Base-by-base conservation (phyloP, 2,329 filamentous ascomycete species). In the Torrubiella hemipterigena region DNA sequence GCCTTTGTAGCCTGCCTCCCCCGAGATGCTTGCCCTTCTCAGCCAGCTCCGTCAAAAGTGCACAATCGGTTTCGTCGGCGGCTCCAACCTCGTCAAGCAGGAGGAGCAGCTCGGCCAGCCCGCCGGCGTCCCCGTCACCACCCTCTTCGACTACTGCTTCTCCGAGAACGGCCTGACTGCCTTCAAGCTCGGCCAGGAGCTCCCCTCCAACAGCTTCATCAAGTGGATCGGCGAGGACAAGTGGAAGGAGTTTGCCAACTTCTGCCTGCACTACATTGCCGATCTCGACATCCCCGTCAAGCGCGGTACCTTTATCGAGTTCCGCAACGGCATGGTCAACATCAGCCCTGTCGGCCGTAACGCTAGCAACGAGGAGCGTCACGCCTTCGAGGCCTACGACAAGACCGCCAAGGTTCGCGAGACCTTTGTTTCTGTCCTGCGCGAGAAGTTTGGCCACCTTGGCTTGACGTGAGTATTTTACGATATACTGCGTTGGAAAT, bases 61-160 rank as follows among this genome's bases (percentile, higher is more conserved):
- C 51, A 82, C 85, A 47, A 85, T 94, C 50, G 87, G 86, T 46
- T 93, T 76, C 62, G 87, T 96, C 38, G 91, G 91, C 49, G 91
- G 91, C 54, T 91, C 82, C 47, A 81, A 96, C 67, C 73, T 94
- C 40, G 63, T 58, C 54, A 96, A 98, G 67, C 91, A 96, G 62
- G 85, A 96, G 60, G 91, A 96, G 60, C 89, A 96, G 64, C 73
- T 96, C 39, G 86, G 86, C 54, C 69, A 48, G 32, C 53, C 73
- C 4, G 55, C 71, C 17, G 62, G 69, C 35, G 56, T 61, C 17
- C 69, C 79, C 44, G 89, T 96, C 38, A 86, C 77, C 31, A 67
- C 74, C 39, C 77, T 96, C 49, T 98, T 98, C 67, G 91, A 98
- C 67, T 98, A 84, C 65, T 91, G 81, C 73, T 98, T 98, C 65